A percentile compares a stretch with the other conserved stretches of the same genome.
phyloP scores from a whole-genome alignment of 768 basidiomycete species.

The Lentinula sp. region DNA sequence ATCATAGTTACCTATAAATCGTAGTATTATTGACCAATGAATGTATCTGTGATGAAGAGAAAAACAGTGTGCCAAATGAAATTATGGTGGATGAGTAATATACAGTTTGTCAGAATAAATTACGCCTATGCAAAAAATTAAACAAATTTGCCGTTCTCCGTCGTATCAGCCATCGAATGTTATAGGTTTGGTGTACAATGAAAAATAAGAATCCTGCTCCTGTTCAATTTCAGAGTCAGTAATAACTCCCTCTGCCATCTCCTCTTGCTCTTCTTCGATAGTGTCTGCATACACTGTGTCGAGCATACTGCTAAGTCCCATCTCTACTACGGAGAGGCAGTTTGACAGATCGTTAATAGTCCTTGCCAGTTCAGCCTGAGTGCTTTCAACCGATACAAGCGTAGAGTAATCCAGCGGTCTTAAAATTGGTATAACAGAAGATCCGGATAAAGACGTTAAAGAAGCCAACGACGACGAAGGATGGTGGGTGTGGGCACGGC shows the following conservation, averaged over 20 bases:
- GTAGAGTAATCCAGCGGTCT: conserved; percentile 65
- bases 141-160: no score
- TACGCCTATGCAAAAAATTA: neutral
- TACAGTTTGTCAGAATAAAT: neutral
- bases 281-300: conserved; percentile 43
- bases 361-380: conserved; percentile 62
- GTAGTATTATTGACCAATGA: no score
- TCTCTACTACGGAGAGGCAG: conserved; percentile 73
- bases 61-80: no score
- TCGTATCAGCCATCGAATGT: neutral
- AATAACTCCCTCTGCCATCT: conserved; percentile 7
- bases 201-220: conserved; percentile 2
- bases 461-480: conserved; percentile 27
- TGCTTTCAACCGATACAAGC: conserved; percentile 47
- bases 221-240: neutral
- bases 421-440: conserved; percentile 37
- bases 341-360: conserved; percentile 70
- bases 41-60: no score
- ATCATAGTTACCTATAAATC: no score
- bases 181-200: neutral
- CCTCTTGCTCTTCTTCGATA: conserved; percentile 64
- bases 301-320: conserved; percentile 62
- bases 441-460: conserved; percentile 16
- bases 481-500: conserved; percentile 19
- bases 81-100: no score